A percentile compares a stretch with the other conserved stretches of the same genome.
Conservation (phyloP, 352 stramenopile species). For the Pythium guiyangense region DNA sequence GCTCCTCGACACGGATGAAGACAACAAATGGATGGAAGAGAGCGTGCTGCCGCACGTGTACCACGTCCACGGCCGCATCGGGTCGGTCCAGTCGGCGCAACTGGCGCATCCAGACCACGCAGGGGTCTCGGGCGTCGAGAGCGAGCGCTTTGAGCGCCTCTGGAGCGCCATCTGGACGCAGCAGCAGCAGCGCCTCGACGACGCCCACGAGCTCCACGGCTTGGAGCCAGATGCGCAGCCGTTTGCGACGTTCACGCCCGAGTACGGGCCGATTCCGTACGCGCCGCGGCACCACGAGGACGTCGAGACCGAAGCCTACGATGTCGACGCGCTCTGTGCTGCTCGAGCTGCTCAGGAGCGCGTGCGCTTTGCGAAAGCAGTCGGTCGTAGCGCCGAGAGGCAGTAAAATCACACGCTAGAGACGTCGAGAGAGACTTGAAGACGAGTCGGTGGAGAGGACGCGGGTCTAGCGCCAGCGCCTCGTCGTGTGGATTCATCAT, state of each 20-base stretch:
- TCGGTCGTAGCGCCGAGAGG: not conserved
- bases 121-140: conserved; percentile 20
- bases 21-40: conserved; percentile 32
- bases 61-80: conserved; percentile 62
- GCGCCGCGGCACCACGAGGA: conserved; percentile 28
- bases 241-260: conserved; percentile 59
- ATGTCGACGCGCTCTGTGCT: conserved; percentile 43
- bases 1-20: conserved; percentile 37
- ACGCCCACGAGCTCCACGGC: not conserved
- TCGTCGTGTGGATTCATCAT: too few relatives aligned
- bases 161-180: conserved; percentile 44
- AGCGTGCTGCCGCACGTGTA: conserved; percentile 50
- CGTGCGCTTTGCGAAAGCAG: conserved; percentile 15
- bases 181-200: conserved; percentile 18
- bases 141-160: conserved; percentile 48
- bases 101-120: conserved; percentile 32
- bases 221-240: not conserved
- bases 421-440: not conserved
- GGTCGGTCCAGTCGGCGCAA: conserved; percentile 44
- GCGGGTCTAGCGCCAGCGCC: too few relatives aligned
- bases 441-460: not conserved
- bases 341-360: conserved; percentile 34
- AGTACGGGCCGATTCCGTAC: conserved; percentile 72
- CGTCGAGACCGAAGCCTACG: conserved; percentile 31
- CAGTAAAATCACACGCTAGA: not conserved